Conservation (phyloP, 352 stramenopile genomes). For the Phytopythium mirpurense region DNA sequence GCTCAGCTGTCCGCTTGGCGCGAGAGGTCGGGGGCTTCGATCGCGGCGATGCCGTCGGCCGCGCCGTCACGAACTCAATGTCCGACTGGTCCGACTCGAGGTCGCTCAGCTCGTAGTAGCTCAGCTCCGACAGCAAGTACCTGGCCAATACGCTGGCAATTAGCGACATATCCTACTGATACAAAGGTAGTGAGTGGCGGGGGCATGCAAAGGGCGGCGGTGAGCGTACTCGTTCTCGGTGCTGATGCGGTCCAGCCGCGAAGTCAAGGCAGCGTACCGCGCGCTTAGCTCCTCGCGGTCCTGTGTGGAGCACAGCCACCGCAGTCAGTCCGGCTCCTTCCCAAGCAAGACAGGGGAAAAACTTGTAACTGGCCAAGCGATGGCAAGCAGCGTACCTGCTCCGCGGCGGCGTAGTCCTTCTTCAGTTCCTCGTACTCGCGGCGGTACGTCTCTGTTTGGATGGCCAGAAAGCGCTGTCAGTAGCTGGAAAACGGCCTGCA, state of each 20-base stretch:
- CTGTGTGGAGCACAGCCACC: conserved; percentile 4
- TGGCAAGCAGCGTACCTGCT: conserved; percentile 9
- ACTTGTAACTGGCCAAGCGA: no score
- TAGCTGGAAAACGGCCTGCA: not conserved
- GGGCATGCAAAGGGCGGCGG: no score
- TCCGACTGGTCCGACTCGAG: conserved; percentile 48
- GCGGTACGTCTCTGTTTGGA: not conserved
- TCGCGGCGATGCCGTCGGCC: not conserved
- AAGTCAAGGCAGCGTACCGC: conserved; percentile 12
- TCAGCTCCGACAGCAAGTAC: conserved; percentile 34
- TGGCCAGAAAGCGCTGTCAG: not conserved
- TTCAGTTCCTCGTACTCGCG: conserved; percentile 6
- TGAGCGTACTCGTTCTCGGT: conserved; percentile 29
- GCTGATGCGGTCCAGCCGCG: conserved; percentile 17
- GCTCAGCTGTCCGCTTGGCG: not conserved
- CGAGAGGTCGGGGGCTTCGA: not conserved
- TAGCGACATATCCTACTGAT: no score
- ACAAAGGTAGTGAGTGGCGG: no score
- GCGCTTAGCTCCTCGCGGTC: conserved; percentile 15
- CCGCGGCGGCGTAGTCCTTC: conserved; percentile 2
- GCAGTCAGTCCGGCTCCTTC: not conserved
- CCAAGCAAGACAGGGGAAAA: no score
- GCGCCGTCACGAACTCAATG: conserved; percentile 14
- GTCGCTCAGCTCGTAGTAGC: conserved; percentile 31
- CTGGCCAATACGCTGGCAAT: conserved; percentile 8